phyloP scores from a whole-genome alignment of 2,329 filamentous ascomycete genomes.

The Aspergillus quadricinctus region DNA sequence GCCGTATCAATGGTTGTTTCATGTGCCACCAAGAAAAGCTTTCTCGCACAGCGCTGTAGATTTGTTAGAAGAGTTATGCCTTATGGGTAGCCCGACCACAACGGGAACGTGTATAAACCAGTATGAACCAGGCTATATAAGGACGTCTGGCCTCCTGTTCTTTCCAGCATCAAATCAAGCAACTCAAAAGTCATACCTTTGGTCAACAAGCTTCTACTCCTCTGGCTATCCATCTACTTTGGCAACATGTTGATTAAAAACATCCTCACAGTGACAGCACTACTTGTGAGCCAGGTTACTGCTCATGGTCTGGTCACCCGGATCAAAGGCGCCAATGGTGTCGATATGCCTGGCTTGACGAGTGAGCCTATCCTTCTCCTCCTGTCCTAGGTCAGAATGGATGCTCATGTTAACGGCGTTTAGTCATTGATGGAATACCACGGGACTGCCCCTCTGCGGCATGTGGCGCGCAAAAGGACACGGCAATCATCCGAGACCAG shows the following conservation, averaged over 20 bases:
- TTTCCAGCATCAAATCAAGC: background rate
- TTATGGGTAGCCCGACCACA: too few relatives aligned
- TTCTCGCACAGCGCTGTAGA: background rate
- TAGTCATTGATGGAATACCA: conserved; percentile 61
- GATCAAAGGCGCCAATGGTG: conserved; percentile 57
- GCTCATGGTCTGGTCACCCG: conserved; percentile 57
- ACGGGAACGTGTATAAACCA: background rate
- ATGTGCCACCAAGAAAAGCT: background rate
- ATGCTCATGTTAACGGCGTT: conserved; percentile 4
- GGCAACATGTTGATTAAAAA: background rate
- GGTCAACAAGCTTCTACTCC: background rate
- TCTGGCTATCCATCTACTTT: background rate
- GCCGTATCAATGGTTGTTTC: background rate
- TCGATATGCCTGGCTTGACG: conserved; percentile 59
- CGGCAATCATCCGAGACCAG: conserved; percentile 61
- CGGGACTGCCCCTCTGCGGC: conserved; percentile 59
- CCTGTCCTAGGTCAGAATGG: background rate
- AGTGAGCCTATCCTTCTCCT: conserved; percentile 29
- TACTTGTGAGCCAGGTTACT: conserved; percentile 37
- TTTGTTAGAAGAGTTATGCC: background rate
- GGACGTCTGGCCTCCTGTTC: background rate
- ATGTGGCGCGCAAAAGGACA: conserved; percentile 65
- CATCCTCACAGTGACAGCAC: background rate
- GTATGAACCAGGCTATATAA: background rate
- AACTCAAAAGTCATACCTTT: background rate